Evolutionary conservation across 225 moss, liverwort and hornwort genomes (phyloP).

Genomic region (Polytrichum formosum): DNA sequence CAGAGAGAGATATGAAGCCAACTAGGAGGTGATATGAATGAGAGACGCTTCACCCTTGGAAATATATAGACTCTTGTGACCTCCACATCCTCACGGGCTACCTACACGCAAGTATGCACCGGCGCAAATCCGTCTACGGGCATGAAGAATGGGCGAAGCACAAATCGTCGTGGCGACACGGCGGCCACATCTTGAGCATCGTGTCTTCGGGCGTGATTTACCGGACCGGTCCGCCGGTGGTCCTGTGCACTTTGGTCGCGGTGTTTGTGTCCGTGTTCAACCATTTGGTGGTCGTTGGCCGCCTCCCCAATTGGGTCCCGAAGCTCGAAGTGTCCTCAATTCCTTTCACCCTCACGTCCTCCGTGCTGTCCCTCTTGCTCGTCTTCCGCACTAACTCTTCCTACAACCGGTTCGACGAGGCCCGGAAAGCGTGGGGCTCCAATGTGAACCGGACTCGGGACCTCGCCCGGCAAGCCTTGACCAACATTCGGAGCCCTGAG

Average conservation of each 20-base stretch:
- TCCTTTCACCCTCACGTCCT: slow-evolving; percentile 68
- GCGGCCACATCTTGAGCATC: slow-evolving; percentile 45
- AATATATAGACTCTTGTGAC: no score
- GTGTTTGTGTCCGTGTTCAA: slow-evolving; percentile 51
- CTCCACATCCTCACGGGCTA: no score
- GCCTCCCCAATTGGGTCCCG: slow-evolving; percentile 38
- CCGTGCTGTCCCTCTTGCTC: slow-evolving; percentile 78
- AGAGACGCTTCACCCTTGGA: no score
- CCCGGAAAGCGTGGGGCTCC: slow-evolving; percentile 72
- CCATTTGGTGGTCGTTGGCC: slow-evolving; percentile 21
- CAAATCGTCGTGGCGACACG: slow-evolving; percentile 65
- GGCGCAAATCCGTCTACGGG: slow-evolving; percentile 50
- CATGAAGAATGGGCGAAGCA: slow-evolving; percentile 69
- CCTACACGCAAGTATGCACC: slow-evolving; percentile 37
- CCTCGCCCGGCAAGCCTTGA: slow-evolving; percentile 61
- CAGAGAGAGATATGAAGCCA: no score
- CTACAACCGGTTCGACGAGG: slow-evolving; percentile 83
- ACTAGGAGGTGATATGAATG: no score
- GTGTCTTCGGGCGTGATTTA: slow-evolving; percentile 62
- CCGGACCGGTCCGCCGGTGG: slow-evolving; percentile 68
- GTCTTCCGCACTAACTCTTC: slow-evolving; percentile 25
- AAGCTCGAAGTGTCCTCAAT: slow-evolving; percentile 46
- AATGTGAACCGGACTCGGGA: slow-evolving; percentile 70
- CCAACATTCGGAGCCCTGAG: slow-evolving; percentile 53
- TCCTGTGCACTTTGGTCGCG: slow-evolving; percentile 49